A percentile compares a stretch with the other conserved stretches of the same genome.
Conservation (phyloP, 441 rosid species). For the Erysimum pusillum region DNA sequence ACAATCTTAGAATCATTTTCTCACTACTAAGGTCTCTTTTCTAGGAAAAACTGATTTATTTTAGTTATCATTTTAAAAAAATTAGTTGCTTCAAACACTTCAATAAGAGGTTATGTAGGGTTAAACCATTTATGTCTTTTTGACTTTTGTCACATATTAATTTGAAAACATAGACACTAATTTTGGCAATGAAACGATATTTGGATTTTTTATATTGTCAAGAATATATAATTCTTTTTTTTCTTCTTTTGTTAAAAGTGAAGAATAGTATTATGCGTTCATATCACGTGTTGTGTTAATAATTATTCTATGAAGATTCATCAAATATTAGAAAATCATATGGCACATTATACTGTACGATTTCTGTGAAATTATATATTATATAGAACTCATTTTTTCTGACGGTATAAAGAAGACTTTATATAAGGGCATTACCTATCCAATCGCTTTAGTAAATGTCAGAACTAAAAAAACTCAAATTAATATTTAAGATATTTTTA, state of each 20-base stretch:
- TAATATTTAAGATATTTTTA: not conserved
- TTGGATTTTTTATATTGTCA: constrained; percentile 7
- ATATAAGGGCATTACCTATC: not conserved
- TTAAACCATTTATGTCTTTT: not conserved
- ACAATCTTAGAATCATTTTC: constrained; percentile 43
- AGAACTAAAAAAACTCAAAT: not conserved
- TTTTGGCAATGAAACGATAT: not conserved
- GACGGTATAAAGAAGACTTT: not conserved
- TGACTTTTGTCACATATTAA: constrained; percentile 7
- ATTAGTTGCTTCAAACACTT: constrained; percentile 20
- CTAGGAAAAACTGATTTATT: not conserved
- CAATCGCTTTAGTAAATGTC: not conserved
- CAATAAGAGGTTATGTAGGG: not conserved
- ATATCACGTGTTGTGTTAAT: constrained; percentile 36
- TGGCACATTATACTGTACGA: constrained; percentile 11
- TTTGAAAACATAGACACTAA: not conserved
- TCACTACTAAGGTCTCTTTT: constrained; percentile 1
- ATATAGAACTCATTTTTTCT: not conserved
- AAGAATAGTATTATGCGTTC: constrained; percentile 34
- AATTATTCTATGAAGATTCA: constrained; percentile 26
- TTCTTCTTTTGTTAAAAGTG: not conserved
- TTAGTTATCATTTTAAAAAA: no score
- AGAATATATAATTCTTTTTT: not conserved
- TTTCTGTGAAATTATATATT: not conserved
- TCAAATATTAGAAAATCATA: constrained; percentile 21